A percentile compares a stretch with the other conserved stretches of the same genome.
These are phyloP conservation scores for Geosiphon pyriformis DNA, from an alignment of 192 early-diverging fungal species.

Conservation along the genomic window DNA sequence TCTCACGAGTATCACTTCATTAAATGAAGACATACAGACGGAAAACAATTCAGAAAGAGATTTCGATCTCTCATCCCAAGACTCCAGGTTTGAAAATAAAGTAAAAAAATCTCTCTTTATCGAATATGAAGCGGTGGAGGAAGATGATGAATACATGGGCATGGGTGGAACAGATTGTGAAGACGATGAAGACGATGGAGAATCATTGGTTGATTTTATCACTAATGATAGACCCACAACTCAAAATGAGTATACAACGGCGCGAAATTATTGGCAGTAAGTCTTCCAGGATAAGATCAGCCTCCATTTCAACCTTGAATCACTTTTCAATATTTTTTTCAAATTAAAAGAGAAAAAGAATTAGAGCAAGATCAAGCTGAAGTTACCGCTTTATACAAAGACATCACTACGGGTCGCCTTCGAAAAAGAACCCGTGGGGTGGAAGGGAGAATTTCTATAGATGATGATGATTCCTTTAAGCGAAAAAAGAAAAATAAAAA, in stretches of 20 bases:
- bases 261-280: not conserved
- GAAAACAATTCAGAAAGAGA: no score
- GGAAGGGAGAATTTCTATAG: not conserved
- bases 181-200: slow-evolving; percentile 31
- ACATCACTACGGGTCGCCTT: not conserved
- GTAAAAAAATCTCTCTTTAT: slow-evolving; percentile 27
- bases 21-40: no score
- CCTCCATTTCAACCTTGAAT: no score
- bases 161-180: slow-evolving; percentile 36
- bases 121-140: slow-evolving; percentile 38
- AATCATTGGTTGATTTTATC: slow-evolving; percentile 5
- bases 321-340: no score
- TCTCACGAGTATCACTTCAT: no score
- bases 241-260: not conserved
- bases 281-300: not conserved
- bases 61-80: no score
- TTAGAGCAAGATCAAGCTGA: not conserved
- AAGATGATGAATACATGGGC: slow-evolving; percentile 34
- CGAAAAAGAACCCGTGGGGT: not conserved
- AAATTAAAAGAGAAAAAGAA: not conserved
- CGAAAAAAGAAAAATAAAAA: no score
- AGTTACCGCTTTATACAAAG: not conserved
- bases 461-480: not conserved
- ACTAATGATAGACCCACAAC: not conserved
- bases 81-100: no score